Evolutionary conservation across 2,329 filamentous ascomycete genomes (phyloP), one percentile per base, ranked within the genome.

Genomic region (Cordyceps sp.): DNA sequence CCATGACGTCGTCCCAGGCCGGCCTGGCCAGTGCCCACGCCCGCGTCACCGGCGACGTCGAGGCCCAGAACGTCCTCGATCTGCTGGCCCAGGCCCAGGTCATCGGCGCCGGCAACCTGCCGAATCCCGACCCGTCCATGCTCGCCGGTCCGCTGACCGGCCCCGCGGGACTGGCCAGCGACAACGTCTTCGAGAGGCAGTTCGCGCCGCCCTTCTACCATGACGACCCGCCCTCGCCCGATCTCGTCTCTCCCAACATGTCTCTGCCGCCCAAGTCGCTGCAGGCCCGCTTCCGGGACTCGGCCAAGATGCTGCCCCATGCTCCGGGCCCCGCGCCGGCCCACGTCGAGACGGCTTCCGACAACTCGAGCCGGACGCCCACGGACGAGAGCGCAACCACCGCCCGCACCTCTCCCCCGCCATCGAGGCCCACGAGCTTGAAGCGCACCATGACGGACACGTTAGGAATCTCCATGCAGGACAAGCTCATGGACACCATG

Each of bases 381-480:
- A 68, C 64, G 3, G 65, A 69, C 42, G 69, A 73, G 44, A 69
- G 62, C 42, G 58, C 57, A 30, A 64, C 63, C 5, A 67, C 68
- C 13, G 51, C 57, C 4, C 56, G 61, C 40, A 66, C 64, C 9
- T 62, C 66, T 4, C 64, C 71, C 14, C 69, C 73, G 19, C 39
- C 57, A 13, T 69, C 72, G 34, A 63, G 73, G 39, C 73, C 75
- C 34, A 68, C 73, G 32, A 80, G 56, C 34, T 56, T 94, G 39
- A 92, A 86, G 57, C 73, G 88, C 46, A 93, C 88, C 14, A 79
- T 81, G 56, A 96, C 88, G 13, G 88, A 96, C 52, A 72, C 81
- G 16, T 70, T 72, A 32, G 70, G 80, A 14, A 65, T 81, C 19
- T 74, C 74, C 14, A 59, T 92, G 40, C 82, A 92, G 53, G 77